Evolutionary conservation across 1,284 basidiomycete species (phyloP).

Genomic region (Stereum hirsutum): DNA sequence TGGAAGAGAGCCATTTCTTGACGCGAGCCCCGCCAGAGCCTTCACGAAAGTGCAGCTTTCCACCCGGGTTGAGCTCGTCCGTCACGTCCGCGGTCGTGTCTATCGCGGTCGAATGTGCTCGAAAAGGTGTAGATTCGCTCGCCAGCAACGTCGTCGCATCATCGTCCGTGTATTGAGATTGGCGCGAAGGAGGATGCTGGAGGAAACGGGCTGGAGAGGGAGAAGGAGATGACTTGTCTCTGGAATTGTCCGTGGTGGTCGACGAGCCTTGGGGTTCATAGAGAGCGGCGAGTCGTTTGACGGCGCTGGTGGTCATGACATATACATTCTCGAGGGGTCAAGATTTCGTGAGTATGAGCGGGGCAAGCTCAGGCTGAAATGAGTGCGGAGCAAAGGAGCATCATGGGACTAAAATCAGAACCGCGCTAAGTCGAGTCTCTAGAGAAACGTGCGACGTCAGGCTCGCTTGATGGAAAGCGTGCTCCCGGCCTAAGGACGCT

Average conservation of each 20-base stretch:
- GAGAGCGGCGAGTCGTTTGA: slow-evolving; percentile 1
- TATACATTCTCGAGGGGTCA: too few species aligned
- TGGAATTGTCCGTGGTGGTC: not conserved
- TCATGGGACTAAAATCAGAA: too few species aligned
- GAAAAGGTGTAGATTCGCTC: not conserved
- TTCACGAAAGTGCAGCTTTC: slow-evolving; percentile 11
- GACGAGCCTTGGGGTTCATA: not conserved
- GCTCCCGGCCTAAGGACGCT: too few species aligned
- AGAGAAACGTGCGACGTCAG: too few species aligned
- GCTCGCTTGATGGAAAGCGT: too few species aligned
- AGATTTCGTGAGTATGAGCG: too few species aligned
- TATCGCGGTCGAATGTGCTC: not conserved
- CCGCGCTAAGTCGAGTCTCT: too few species aligned
- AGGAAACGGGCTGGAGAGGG: slow-evolving; percentile 1
- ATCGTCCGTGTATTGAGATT: not conserved
- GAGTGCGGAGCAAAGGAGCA: too few species aligned
- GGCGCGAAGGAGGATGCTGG: not conserved
- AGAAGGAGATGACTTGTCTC: not conserved
- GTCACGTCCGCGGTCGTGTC: not conserved
- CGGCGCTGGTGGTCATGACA: slow-evolving; percentile 1
- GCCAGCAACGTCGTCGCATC: not conserved
- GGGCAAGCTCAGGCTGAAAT: too few species aligned
- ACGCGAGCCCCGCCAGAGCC: slow-evolving; percentile 10
- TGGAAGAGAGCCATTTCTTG: slow-evolving; percentile 3
- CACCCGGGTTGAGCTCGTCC: not conserved